Base-by-base conservation (phyloP, 257 asterid genomes). In the Linaria vulgaris region DNA sequence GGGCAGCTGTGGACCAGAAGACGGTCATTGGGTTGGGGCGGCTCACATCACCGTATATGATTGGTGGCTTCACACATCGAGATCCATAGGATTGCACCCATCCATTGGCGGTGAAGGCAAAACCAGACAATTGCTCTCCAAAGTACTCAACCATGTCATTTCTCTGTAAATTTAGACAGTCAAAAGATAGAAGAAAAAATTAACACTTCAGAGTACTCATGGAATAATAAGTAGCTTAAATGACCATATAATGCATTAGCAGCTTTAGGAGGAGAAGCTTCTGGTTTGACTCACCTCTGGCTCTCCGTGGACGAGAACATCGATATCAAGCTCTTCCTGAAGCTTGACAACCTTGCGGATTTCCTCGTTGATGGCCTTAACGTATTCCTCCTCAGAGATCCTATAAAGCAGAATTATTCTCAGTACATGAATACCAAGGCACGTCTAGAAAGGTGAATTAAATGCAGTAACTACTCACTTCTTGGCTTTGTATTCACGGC, bases 91-190 rank as follows among this genome's bases (percentile, higher is more conserved):
- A 90, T 71, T 94, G 99, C 64, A 94, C 99, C 99, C 96, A 90
- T 6, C 99, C 97, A 56, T 90, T 87, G 7, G 99, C 95, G 0
- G 99, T 90, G 79, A 94, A 94, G 63, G 88, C 96, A 80, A 90
- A 94, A 45, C 97, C 99, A 38, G 97, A 90, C 56, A 94, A 76
- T 76, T 94, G 99, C 80, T 94, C 99, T 12, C 99, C 97, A 5
- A 94, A 94, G 90, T 94, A 94, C 81, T 94, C 99, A 77, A 94
- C 99, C 99, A 94, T 94, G 59, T 94, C 99, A 5, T 94, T 94
- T 73, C 97, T 87, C 95, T 90, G 81, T 47, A 80, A 79, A 69
- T 69, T 34, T 41, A 48, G 47, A 73, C 57, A 70, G 64, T 30
- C 58, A 19, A 50, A 24, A 52, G 64, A 47, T 59, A n/a, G 6